phyloP scores from a whole-genome alignment of 306 rosid genomes.

The Glycine latifolia region DNA sequence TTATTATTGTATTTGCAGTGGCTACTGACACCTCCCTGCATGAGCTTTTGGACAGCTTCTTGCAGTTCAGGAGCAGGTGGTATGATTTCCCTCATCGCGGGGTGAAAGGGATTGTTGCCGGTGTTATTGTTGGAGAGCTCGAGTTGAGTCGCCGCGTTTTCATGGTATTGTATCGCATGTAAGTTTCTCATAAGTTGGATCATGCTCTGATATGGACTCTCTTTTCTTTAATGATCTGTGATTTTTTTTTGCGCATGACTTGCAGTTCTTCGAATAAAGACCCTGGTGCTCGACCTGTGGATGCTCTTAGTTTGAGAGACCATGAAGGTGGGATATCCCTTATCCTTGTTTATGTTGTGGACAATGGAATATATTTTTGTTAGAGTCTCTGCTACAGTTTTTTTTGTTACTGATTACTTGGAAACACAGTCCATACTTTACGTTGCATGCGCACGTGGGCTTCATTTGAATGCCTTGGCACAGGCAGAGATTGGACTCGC shows the following conservation, averaged over 20 bases:
- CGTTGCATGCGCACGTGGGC: slow-evolving; percentile 10
- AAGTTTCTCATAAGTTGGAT: slow-evolving; percentile 55
- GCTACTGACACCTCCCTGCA: slow-evolving; percentile 82
- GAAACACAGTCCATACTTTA: neutral
- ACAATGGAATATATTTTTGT: slow-evolving; percentile 30
- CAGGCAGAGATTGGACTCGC: neutral
- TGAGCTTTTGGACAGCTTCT: slow-evolving; percentile 88
- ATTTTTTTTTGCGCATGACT: slow-evolving; percentile 29
- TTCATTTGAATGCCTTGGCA: neutral
- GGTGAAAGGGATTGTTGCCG: slow-evolving; percentile 80
- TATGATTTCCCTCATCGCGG: slow-evolving; percentile 91
- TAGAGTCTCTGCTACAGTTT: neutral
- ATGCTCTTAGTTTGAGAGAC: slow-evolving; percentile 76
- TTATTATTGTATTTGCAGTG: slow-evolving; percentile 59
- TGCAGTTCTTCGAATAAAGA: slow-evolving; percentile 91
- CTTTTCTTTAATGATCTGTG: neutral
- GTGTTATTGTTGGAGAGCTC: slow-evolving; percentile 89
- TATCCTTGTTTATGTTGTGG: slow-evolving; percentile 38
- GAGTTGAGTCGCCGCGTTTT: slow-evolving; percentile 88
- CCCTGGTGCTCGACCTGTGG: slow-evolving; percentile 79
- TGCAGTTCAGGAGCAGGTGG: slow-evolving; percentile 93
- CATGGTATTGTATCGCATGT: slow-evolving; percentile 95
- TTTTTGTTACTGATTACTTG: neutral
- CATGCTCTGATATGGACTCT: slow-evolving; percentile 1
- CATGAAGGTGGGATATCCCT: slow-evolving; percentile 76